phyloP scores from a whole-genome alignment of 495 filamentous ascomycete genomes.

The Umbilicaria muhlenbergii region DNA sequence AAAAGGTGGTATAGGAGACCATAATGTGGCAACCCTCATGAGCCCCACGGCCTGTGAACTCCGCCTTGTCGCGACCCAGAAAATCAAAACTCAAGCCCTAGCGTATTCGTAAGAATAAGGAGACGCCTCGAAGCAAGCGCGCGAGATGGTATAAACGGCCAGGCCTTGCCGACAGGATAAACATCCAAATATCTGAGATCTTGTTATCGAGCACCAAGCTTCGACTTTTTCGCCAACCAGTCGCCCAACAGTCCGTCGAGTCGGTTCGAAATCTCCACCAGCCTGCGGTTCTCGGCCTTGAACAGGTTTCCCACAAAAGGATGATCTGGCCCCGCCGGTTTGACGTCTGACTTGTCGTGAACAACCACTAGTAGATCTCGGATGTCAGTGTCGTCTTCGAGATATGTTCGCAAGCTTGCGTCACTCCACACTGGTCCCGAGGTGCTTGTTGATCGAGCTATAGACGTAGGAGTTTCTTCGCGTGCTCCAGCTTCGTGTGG shows the following conservation, averaged over 20 bases:
- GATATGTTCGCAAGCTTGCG: conserved; percentile 65
- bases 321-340: conserved; percentile 63
- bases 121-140: no score
- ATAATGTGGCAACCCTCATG: no score
- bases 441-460: conserved; percentile 22
- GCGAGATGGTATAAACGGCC: no score
- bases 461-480: conserved; percentile 24
- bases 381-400: conserved; percentile 85
- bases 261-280: conserved; percentile 70
- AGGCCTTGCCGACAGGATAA: no score
- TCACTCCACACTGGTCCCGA: conserved; percentile 58
- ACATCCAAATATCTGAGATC: no score
- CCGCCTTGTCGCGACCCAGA: no score
- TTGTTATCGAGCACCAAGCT: no score
- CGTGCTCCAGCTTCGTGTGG: conserved; percentile 17
- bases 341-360: conserved; percentile 71
- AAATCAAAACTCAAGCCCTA: no score
- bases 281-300: conserved; percentile 63
- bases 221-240: conserved; percentile 50
- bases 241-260: conserved; percentile 76
- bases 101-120: no score
- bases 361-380: conserved; percentile 82
- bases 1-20: no score
- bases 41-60: no score
- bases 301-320: conserved; percentile 69